Conservation (phyloP, 768 basidiomycete genomes). For the Lyophyllum shimeji region DNA sequence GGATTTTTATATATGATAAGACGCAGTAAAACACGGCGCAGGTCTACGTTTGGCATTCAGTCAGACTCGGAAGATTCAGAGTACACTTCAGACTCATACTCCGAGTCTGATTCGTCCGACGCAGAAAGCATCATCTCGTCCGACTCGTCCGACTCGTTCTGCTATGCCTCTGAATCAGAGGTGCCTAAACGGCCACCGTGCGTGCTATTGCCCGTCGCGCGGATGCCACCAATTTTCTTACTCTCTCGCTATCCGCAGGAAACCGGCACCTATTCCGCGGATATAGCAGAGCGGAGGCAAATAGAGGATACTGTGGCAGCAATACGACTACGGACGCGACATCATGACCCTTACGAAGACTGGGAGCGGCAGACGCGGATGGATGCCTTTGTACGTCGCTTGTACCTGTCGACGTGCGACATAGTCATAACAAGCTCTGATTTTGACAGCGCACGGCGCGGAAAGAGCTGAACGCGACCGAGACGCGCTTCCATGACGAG, state of each 20-base stretch:
- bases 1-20: background rate
- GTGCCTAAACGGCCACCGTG: slow-evolving; percentile 34
- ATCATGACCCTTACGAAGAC: slow-evolving; percentile 58
- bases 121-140: slow-evolving; percentile 20
- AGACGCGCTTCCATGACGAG: slow-evolving; percentile 37
- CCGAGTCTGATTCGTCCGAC: slow-evolving; percentile 33
- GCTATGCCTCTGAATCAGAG: slow-evolving; percentile 44
- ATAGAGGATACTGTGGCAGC: slow-evolving; percentile 52
- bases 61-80: slow-evolving; percentile 46
- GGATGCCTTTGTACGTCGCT: slow-evolving; percentile 47
- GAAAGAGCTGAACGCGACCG: slow-evolving; percentile 34
- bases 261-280: slow-evolving; percentile 27
- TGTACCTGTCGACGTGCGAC: background rate
- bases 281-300: slow-evolving; percentile 37
- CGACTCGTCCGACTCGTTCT: slow-evolving; percentile 36
- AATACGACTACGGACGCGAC: slow-evolving; percentile 49
- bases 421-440: background rate
- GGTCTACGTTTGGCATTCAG: slow-evolving; percentile 55
- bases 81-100: slow-evolving; percentile 27
- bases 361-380: slow-evolving; percentile 53
- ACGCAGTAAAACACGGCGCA: slow-evolving; percentile 28
- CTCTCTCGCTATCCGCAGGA: slow-evolving; percentile 15
- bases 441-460: slow-evolving; percentile 41
- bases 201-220: slow-evolving; percentile 10
- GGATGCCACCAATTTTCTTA: background rate